Conservation (phyloP, 306 rosid genomes). For the Arachis hypogaea region DNA sequence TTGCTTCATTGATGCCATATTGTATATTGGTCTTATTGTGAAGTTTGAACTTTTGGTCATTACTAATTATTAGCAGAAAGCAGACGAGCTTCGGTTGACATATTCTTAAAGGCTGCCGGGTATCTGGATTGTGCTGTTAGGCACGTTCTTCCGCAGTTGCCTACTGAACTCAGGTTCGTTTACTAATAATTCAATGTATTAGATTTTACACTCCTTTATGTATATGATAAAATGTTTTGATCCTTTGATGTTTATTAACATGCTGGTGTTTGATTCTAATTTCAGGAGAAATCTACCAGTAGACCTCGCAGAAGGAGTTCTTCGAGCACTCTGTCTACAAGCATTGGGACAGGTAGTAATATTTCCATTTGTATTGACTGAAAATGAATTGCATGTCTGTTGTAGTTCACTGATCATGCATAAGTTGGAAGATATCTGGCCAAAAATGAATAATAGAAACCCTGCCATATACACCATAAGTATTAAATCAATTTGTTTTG, state of each 20-base stretch:
- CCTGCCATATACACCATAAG: conserved; percentile 12
- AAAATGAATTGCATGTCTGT: background rate
- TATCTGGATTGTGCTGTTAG: conserved; percentile 96
- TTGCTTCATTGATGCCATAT: conserved; percentile 37
- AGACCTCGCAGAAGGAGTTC: conserved; percentile 93
- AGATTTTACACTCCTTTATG: conserved; percentile 6
- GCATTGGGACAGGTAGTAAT: conserved; percentile 86
- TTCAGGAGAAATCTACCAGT: conserved; percentile 93
- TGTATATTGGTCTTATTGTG: conserved; percentile 30
- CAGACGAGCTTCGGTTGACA: conserved; percentile 90
- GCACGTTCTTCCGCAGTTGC: conserved; percentile 92
- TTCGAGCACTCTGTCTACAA: conserved; percentile 92
- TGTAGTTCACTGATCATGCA: conserved; percentile 21
- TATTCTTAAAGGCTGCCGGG: conserved; percentile 94
- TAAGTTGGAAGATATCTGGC: conserved; percentile 22
- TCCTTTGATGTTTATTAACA: conserved; percentile 27
- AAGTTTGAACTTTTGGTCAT: conserved; percentile 50
- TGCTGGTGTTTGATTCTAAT: conserved; percentile 43
- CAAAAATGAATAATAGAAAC: conserved; percentile 21
- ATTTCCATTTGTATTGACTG: conserved; percentile 24
- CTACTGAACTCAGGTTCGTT: conserved; percentile 81
- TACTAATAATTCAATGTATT: conserved; percentile 29
- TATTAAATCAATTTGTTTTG: conserved; percentile 3
- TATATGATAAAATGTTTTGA: conserved; percentile 25
- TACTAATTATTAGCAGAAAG: conserved; percentile 64